These are phyloP conservation scores for Liquidambar formosana DNA, from an alignment of 164 flowering plant genomes.

Conservation along the genomic window DNA sequence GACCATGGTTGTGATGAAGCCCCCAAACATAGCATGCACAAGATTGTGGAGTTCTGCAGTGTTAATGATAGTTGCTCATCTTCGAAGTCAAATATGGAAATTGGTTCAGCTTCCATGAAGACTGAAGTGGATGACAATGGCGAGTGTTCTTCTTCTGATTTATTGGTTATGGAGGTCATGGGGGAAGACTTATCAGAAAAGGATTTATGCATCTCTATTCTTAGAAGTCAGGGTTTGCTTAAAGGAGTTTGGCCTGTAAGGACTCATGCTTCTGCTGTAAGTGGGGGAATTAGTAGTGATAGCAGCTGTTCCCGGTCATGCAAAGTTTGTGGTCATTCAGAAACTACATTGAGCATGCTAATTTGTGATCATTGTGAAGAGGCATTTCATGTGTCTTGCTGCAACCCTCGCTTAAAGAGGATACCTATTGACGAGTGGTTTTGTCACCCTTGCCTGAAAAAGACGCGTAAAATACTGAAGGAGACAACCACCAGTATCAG, in stretches of 20 bases:
- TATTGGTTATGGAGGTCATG: constrained; percentile 22
- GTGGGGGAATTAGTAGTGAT: constrained; percentile 7
- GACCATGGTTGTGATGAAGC: constrained; percentile 27
- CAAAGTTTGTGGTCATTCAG: constrained; percentile 55
- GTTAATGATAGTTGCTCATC: constrained; percentile 73
- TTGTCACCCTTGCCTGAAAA: constrained; percentile 65
- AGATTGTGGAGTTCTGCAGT: constrained; percentile 31
- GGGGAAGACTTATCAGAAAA: constrained; percentile 41
- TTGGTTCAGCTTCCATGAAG: constrained; percentile 39
- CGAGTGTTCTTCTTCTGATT: constrained; percentile 79
- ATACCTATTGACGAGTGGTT: constrained; percentile 71
- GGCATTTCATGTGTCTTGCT: constrained; percentile 72
- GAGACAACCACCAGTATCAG: constrained; percentile 23
- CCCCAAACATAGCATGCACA: constrained; percentile 14
- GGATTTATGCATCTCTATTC: constrained; percentile 50
- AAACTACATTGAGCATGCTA: constrained; percentile 48
- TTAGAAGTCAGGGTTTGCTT: constrained; percentile 48
- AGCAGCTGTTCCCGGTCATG: constrained; percentile 37
- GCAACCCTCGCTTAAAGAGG: constrained; percentile 46
- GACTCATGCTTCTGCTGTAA: constrained; percentile 17
- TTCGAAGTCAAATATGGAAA: constrained; percentile 58
- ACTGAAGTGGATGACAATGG: constrained; percentile 49
- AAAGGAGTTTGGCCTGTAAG: constrained; percentile 14
- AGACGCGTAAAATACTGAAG: constrained; percentile 42
- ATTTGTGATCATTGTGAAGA: constrained; percentile 85